phyloP scores from a whole-genome alignment of 495 filamentous ascomycete genomes.

The Amorphotheca resinae region DNA sequence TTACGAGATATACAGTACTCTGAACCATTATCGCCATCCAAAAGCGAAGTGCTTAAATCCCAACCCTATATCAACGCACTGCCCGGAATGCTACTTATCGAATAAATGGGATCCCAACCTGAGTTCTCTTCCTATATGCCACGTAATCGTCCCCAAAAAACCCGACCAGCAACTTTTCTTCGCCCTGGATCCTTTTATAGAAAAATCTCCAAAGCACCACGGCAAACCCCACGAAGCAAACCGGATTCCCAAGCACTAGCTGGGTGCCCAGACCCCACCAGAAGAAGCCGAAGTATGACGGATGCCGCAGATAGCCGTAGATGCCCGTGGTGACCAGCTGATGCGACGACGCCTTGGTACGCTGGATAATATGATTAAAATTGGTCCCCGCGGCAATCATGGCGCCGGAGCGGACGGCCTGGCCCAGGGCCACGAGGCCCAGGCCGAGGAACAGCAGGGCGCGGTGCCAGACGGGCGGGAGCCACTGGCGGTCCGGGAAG shows the following conservation, averaged over 20 bases:
- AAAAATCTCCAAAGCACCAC: conserved; percentile 81
- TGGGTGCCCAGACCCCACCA: conserved; percentile 97
- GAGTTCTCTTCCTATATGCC: conserved; percentile 50
- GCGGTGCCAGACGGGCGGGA: conserved; percentile 23
- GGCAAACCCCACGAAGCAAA: conserved; percentile 64
- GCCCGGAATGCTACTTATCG: no score
- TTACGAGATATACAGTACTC: no score
- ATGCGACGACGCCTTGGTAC: conserved; percentile 51
- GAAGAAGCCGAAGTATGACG: conserved; percentile 94
- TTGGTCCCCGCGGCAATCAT: conserved; percentile 85
- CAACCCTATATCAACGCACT: no score
- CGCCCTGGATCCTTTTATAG: conserved; percentile 52
- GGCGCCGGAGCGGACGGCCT: conserved; percentile 57
- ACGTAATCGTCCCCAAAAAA: conserved; percentile 85
- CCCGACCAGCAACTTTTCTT: conserved; percentile 61
- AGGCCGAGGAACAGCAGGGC: conserved; percentile 41
- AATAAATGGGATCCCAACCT: conserved; percentile 71
- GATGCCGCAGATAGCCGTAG: conserved; percentile 57
- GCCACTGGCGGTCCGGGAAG: conserved; percentile 39
- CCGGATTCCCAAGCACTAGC: conserved; percentile 69
- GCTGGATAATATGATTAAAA: conserved; percentile 83
- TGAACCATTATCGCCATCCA: no score
- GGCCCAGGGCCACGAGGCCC: conserved; percentile 52
- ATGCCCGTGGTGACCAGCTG: conserved; percentile 65
- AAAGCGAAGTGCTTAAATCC: no score